Evolutionary conservation across 306 rosid species (phyloP).

Genomic region (Cucurbita moschata): DNA sequence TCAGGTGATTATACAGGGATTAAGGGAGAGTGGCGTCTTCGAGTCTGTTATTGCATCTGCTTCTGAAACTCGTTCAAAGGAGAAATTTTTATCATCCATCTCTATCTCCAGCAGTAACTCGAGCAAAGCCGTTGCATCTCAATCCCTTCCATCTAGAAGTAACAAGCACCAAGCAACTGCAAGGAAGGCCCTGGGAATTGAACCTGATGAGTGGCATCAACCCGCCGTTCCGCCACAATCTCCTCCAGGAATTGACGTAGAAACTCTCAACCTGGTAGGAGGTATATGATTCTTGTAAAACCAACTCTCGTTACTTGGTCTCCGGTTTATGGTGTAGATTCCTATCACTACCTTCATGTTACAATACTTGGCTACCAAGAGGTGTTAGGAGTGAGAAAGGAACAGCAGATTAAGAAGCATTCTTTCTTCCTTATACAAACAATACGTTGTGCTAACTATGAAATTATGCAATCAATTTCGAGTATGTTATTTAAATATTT

Average conservation of each 20-base stretch:
- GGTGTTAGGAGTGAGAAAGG: not conserved
- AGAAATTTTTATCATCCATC: conserved; percentile 55
- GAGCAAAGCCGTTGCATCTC: conserved; percentile 44
- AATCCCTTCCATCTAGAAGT: conserved; percentile 51
- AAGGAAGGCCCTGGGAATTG: conserved; percentile 45
- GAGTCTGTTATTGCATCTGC: conserved; percentile 78
- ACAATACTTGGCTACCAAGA: not conserved
- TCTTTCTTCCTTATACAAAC: not conserved
- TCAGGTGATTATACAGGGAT: conserved; percentile 77
- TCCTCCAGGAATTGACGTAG: conserved; percentile 39
- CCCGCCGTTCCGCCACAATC: conserved; percentile 75
- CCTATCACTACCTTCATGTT: not conserved
- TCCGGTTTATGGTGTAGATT: not conserved
- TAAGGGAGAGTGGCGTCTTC: conserved; percentile 82
- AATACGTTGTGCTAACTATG: not conserved
- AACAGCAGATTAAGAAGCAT: not conserved
- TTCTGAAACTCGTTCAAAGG: conserved; percentile 46
- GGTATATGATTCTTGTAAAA: not conserved
- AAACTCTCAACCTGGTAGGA: conserved; percentile 4
- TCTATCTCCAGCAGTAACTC: conserved; percentile 59
- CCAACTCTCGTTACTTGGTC: not conserved
- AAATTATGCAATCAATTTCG: not conserved
- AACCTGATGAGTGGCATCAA: conserved; percentile 29
- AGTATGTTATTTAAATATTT: not conserved
- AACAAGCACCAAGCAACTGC: conserved; percentile 31